Percentiles rank a stretch among this genome's conserved stretches.
Conservation (phyloP, 1,284 basidiomycete genomes). For the Papiliotrema laurentii region DNA sequence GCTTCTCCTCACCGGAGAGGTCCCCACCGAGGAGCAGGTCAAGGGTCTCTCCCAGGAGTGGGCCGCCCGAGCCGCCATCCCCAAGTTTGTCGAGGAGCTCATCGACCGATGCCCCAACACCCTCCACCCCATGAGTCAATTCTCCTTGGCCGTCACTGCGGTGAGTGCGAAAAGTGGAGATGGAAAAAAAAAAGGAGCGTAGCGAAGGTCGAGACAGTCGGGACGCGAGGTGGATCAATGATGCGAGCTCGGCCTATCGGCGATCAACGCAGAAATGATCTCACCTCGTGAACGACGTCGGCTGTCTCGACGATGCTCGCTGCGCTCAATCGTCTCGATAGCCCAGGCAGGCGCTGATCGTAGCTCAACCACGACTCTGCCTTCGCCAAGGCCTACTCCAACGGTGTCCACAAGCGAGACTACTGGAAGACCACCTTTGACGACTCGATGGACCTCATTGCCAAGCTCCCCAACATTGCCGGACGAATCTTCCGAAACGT, state of each 20-base stretch:
- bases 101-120: conserved; percentile 90
- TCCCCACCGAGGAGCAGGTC: conserved; percentile 85
- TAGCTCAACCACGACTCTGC: conserved; percentile 92
- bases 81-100: conserved; percentile 87
- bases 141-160: conserved; percentile 87
- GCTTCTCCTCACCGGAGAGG: conserved; percentile 88
- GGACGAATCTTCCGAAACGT: conserved; percentile 96
- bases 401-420: conserved; percentile 90
- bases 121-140: conserved; percentile 95
- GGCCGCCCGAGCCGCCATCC: conserved; percentile 82
- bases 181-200: too few species aligned
- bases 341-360: not conserved
- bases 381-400: conserved; percentile 90
- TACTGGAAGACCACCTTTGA: conserved; percentile 97
- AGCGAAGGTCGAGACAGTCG: too few species aligned
- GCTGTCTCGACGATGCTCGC: too few species aligned
- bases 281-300: too few species aligned
- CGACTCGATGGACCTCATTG: conserved; percentile 96
- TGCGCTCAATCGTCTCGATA: not conserved
- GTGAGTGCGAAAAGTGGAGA: too few species aligned
- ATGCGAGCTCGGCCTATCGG: too few species aligned
- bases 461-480: conserved; percentile 95
- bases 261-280: too few species aligned
- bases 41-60: conserved; percentile 80
- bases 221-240: too few species aligned